phyloP scores from a whole-genome alignment of 2,329 filamentous ascomycete genomes.

The Teratosphaeria epicoccoides region DNA sequence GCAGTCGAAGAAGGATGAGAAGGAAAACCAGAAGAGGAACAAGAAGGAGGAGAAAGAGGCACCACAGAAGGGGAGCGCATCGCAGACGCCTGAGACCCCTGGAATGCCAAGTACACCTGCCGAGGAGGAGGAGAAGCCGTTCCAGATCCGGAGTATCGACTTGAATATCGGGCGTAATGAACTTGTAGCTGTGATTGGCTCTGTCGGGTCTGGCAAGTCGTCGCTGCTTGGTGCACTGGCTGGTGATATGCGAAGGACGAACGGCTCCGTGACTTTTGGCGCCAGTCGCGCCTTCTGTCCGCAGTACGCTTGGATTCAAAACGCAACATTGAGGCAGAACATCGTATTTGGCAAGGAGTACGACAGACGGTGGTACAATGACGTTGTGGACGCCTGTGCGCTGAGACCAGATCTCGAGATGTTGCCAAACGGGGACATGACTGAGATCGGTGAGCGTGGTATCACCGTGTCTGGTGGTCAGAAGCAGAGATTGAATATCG shows the following conservation, averaged over 20 bases:
- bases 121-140: slow-evolving; percentile 53
- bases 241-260: slow-evolving; percentile 83
- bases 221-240: slow-evolving; percentile 81
- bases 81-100: slow-evolving; percentile 10
- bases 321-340: slow-evolving; percentile 75
- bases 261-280: slow-evolving; percentile 62
- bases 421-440: slow-evolving; percentile 78
- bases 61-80: slow-evolving; percentile 6
- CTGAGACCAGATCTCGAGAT: slow-evolving; percentile 79
- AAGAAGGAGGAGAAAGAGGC: slow-evolving; percentile 26
- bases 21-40: slow-evolving; percentile 25
- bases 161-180: slow-evolving; percentile 63
- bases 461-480: slow-evolving; percentile 94
- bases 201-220: slow-evolving; percentile 83
- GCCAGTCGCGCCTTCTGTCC: slow-evolving; percentile 82
- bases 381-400: slow-evolving; percentile 79
- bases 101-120: background rate
- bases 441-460: slow-evolving; percentile 89
- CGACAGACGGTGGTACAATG: slow-evolving; percentile 66
- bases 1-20: slow-evolving; percentile 32
- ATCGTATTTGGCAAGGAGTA: slow-evolving; percentile 76
- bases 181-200: slow-evolving; percentile 73
- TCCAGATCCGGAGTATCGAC: slow-evolving; percentile 59
- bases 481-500: slow-evolving; percentile 91
- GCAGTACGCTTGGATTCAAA: slow-evolving; percentile 97